Percentiles rank a stretch among this genome's conserved stretches.
Evolutionary conservation across 129 eudicot species (phyloP).

Genomic region (Scalesia atractyloides): DNA sequence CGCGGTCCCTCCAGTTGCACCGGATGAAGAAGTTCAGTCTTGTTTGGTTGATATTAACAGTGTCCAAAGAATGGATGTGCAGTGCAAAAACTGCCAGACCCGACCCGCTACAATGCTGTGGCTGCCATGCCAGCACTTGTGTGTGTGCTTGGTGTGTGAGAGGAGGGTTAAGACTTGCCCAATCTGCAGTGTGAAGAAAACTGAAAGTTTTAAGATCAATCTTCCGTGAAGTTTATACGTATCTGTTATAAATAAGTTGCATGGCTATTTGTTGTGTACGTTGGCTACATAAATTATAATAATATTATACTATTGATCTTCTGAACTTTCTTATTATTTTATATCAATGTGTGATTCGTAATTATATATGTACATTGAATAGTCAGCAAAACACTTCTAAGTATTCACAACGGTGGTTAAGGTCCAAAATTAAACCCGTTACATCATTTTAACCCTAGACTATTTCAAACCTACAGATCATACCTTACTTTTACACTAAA

Average conservation of each 20-base stretch:
- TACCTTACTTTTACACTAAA: too few relatives aligned
- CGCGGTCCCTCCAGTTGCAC: background rate
- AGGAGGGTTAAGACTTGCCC: constrained; percentile 25
- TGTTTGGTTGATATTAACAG: constrained; percentile 27
- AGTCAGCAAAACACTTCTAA: too few relatives aligned
- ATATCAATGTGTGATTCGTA: too few relatives aligned
- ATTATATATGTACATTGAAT: too few relatives aligned
- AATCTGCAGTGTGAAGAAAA: constrained; percentile 18
- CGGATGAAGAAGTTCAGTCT: constrained; percentile 28
- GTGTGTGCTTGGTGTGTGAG: constrained; percentile 39
- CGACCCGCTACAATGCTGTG: constrained; percentile 38
- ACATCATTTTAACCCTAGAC: too few relatives aligned
- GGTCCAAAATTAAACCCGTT: too few relatives aligned
- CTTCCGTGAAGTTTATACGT: background rate
- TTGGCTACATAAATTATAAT: background rate
- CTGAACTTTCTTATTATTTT: background rate
- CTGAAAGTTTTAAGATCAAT: constrained; percentile 23
- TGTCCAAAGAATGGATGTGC: constrained; percentile 5
- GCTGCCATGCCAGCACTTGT: constrained; percentile 39
- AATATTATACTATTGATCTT: background rate
- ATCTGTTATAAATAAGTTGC: background rate
- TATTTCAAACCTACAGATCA: too few relatives aligned
- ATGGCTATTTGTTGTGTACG: constrained; percentile 2
- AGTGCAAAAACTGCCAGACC: constrained; percentile 28
- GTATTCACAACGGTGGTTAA: too few relatives aligned